Percentiles rank a stretch among this genome's conserved stretches.
phyloP scores from a whole-genome alignment of 129 eudicot species.

The Erigeron canadensis region DNA sequence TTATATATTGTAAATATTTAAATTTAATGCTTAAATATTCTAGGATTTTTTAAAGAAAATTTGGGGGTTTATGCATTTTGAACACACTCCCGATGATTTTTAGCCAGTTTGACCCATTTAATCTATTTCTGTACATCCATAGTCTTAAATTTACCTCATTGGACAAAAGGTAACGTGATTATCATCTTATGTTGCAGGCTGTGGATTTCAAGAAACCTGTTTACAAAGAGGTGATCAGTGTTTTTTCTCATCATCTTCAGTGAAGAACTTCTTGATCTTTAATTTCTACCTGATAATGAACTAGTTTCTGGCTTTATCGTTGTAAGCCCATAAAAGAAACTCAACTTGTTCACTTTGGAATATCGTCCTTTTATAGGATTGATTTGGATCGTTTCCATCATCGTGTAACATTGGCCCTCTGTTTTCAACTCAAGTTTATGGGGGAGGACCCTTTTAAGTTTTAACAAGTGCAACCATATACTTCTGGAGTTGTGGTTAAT shows the following conservation, averaged over 20 bases:
- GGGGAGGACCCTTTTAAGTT: neutral
- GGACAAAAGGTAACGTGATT: slow-evolving; percentile 6
- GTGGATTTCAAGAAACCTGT: slow-evolving; percentile 93
- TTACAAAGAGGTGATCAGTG: slow-evolving; percentile 70
- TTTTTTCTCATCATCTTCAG: slow-evolving; percentile 67
- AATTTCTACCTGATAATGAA: slow-evolving; percentile 2
- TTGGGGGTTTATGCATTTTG: neutral
- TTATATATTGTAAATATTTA: neutral
- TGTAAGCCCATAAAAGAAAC: neutral
- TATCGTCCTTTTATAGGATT: neutral
- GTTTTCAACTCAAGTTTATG: neutral
- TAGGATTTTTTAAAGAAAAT: neutral
- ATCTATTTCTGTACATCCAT: neutral
- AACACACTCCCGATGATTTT: neutral
- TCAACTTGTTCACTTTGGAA: neutral
- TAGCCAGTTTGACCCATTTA: neutral
- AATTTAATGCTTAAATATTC: too few species aligned
- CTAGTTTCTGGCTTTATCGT: neutral
- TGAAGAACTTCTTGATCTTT: slow-evolving; percentile 26
- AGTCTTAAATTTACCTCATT: neutral
- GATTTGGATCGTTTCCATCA: slow-evolving; percentile 3
- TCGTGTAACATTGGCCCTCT: neutral
- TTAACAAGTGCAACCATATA: slow-evolving; percentile 6
- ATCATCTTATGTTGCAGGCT: slow-evolving; percentile 54
- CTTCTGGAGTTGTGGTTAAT: neutral